These are phyloP conservation scores for Erodium trifolium DNA, from an alignment of 441 rosid genomes.

Conservation along the genomic window DNA sequence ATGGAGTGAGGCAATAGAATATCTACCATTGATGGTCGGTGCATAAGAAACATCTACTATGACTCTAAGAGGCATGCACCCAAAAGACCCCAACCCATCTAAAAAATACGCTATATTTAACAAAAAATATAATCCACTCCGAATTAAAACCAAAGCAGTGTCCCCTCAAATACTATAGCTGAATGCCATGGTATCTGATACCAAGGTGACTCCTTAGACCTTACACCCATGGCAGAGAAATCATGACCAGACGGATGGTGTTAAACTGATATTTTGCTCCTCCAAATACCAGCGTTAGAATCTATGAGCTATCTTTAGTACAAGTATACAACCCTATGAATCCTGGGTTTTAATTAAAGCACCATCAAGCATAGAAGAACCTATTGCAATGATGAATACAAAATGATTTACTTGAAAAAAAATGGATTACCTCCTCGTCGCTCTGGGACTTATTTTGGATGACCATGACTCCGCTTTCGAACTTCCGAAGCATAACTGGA, in stretches of 20 bases:
- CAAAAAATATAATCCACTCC: neutral
- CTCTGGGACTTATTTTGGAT: conserved; percentile 85
- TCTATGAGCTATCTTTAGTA: neutral
- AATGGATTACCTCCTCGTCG: conserved; percentile 68
- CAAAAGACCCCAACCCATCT: neutral
- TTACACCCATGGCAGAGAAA: too few species aligned
- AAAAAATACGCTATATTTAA: neutral
- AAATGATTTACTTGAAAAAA: conserved; percentile 15
- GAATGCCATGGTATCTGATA: neutral
- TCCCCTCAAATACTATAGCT: neutral
- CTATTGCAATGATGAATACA: neutral
- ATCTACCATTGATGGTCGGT: neutral
- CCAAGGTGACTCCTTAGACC: neutral
- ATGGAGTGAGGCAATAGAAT: neutral
- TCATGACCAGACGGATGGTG: neutral
- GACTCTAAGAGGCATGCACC: neutral
- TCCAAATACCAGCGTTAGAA: neutral
- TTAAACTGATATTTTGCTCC: neutral
- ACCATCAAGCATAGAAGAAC: neutral
- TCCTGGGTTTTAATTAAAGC: neutral
- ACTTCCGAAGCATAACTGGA: conserved; percentile 93
- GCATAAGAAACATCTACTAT: neutral
- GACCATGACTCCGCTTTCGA: conserved; percentile 93
- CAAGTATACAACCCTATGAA: neutral
- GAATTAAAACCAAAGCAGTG: neutral